These are phyloP conservation scores for Terfezia boudieri DNA, from an alignment of 495 filamentous ascomycete genomes.

Conservation along the genomic window DNA sequence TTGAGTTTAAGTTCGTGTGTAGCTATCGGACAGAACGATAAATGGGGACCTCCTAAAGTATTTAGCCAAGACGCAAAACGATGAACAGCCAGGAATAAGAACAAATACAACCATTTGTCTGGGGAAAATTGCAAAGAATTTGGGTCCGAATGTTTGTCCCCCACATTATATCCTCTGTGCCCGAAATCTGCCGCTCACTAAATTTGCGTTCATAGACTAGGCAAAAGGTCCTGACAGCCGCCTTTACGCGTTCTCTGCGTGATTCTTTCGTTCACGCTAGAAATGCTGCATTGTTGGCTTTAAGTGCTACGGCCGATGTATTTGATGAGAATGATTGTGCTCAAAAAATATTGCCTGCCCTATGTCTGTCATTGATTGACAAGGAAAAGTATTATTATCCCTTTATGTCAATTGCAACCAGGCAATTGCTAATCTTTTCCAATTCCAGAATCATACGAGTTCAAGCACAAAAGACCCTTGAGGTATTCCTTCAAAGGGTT, in stretches of 20 bases:
- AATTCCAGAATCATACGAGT: constrained; percentile 84
- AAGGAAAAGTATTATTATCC: background rate
- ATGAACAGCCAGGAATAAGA: constrained; percentile 89
- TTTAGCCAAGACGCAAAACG: constrained; percentile 87
- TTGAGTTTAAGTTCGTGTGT: background rate
- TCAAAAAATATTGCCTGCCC: constrained; percentile 49
- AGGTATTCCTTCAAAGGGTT: constrained; percentile 67
- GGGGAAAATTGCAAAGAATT: constrained; percentile 78
- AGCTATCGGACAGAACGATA: constrained; percentile 66
- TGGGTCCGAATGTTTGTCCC: constrained; percentile 41
- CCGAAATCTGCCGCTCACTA: constrained; percentile 1
- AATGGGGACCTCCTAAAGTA: constrained; percentile 84
- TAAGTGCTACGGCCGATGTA: constrained; percentile 61
- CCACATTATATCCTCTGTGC: background rate
- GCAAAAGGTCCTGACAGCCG: constrained; percentile 76
- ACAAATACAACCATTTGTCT: constrained; percentile 97
- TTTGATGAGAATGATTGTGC: constrained; percentile 88
- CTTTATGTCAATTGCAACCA: background rate
- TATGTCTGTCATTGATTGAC: constrained; percentile 17
- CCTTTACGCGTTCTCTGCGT: constrained; percentile 66
- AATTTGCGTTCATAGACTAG: constrained; percentile 27
- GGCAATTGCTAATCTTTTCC: constrained; percentile 32
- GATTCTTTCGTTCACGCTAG: constrained; percentile 89
- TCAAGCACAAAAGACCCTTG: constrained; percentile 76
- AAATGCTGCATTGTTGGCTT: constrained; percentile 65